These are phyloP conservation scores for Fusarium domesticum DNA, from an alignment of 2,329 filamentous ascomycete genomes.

Conservation along the genomic window DNA sequence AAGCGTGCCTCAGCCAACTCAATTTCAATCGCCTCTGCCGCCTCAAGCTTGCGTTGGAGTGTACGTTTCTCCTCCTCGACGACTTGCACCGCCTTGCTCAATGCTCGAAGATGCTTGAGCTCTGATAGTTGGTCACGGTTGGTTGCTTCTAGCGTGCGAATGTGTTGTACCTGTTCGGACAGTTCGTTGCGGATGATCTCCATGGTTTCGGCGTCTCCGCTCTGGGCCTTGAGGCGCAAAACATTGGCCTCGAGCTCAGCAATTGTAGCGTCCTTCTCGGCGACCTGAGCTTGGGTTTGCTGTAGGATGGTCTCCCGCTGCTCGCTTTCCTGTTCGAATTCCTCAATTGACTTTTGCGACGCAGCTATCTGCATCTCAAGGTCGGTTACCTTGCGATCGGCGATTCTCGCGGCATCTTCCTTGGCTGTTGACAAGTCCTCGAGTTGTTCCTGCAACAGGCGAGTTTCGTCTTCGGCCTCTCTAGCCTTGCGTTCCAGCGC, in stretches of 20 bases:
- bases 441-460: constrained; percentile 72
- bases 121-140: constrained; percentile 79
- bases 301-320: constrained; percentile 55
- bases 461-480: constrained; percentile 70
- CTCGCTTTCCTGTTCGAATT: constrained; percentile 57
- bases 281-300: constrained; percentile 62
- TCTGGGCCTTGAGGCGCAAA: constrained; percentile 77
- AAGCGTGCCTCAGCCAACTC: constrained; percentile 77
- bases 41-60: constrained; percentile 72
- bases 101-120: constrained; percentile 74
- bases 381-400: constrained; percentile 54
- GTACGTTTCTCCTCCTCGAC: constrained; percentile 93
- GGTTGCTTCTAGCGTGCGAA: constrained; percentile 74
- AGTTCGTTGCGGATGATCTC: constrained; percentile 83
- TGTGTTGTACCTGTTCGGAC: constrained; percentile 88
- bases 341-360: constrained; percentile 49
- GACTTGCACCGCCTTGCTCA: constrained; percentile 84
- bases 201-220: constrained; percentile 82
- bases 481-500: constrained; percentile 67
- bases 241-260: constrained; percentile 80
- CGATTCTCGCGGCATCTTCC: constrained; percentile 66
- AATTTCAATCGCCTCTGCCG: constrained; percentile 69
- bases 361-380: constrained; percentile 51
- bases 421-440: constrained; percentile 65
- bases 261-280: constrained; percentile 66